Base-by-base conservation (phyloP, 2,329 filamentous ascomycete genomes). In the Seiridium unicorne region DNA sequence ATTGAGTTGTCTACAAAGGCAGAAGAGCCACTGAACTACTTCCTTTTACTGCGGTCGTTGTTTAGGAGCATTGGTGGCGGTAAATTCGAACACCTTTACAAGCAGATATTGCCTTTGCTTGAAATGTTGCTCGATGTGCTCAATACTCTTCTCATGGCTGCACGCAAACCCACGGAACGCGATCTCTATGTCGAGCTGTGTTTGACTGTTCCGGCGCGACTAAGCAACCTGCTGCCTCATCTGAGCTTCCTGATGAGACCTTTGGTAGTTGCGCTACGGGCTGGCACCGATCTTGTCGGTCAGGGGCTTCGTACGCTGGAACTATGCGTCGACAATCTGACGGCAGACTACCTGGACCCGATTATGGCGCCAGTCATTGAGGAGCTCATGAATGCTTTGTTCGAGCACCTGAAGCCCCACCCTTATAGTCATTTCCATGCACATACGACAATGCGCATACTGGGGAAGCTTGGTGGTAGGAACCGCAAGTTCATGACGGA, bases 311-410 rank as follows among this genome's bases (percentile, higher is more conserved):
- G 96, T 35, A 99, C 95, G 0, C 79, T 99, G 4, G 95, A 99
- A 70, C 84, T 99, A 2, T 99, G 95, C 69, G 95, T 99, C 18
- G 95, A 99, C 64, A 99, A 99, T 68, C 83, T 99, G 0, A 99
- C 96, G 0, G 94, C 95, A 0, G 95, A 99, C 70, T 99, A 99
- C 70, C 80, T 99, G 11, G 95, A 99, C 68, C 96, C 95, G 0
- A 98, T 99, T 69, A 99, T 99, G 94, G 92, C 94, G 2, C 96
- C 95, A 0, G 96, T 98, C 34, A 98, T 99, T 74, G 94, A 99
- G 68, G 95, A 99, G 71, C 81, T 99, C 49, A 99, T 99, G 95
- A 95, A 93, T 51, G 94, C 94, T 1, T 82, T 99, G 1, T 99
- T 96, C 83, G 93, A 97, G 64, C 96, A 99, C 73, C 83, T 99